Evolutionary conservation across 768 basidiomycete species (phyloP).

Genomic region (Rhodotorula paludigena): DNA sequence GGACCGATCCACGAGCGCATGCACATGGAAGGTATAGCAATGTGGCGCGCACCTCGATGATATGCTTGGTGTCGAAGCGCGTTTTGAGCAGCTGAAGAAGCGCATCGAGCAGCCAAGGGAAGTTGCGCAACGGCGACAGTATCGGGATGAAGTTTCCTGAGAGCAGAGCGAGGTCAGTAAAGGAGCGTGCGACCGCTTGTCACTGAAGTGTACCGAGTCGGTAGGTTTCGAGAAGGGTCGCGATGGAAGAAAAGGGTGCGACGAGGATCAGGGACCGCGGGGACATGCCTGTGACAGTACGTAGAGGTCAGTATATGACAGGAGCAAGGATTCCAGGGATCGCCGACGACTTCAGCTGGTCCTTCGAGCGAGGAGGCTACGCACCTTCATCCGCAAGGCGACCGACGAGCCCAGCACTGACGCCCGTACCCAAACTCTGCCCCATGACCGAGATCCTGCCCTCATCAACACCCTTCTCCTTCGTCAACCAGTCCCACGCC

Average conservation of each 20-base stretch:
- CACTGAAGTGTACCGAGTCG: conserved; percentile 10
- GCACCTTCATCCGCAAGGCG: conserved; percentile 50
- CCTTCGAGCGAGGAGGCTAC: conserved; percentile 1
- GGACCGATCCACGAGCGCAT: too few relatives aligned
- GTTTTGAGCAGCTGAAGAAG: conserved; percentile 19
- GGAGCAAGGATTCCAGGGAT: too few relatives aligned
- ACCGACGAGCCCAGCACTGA: conserved; percentile 53
- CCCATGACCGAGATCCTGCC: conserved; percentile 69
- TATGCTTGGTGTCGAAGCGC: conserved; percentile 23
- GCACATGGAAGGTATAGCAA: neutral
- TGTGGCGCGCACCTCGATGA: conserved; percentile 12
- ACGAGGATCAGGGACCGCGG: conserved; percentile 29
- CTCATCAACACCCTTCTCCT: conserved; percentile 55
- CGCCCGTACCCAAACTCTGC: conserved; percentile 83
- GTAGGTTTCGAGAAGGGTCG: conserved; percentile 27
- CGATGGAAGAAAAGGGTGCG: conserved; percentile 35
- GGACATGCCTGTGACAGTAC: conserved; percentile 4
- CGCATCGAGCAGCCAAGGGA: conserved; percentile 15
- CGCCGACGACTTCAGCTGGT: neutral
- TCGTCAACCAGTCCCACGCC: conserved; percentile 71
- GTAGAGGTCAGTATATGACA: too few relatives aligned
- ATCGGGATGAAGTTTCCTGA: conserved; percentile 27
- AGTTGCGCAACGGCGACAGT: conserved; percentile 11
- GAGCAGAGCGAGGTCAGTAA: neutral
- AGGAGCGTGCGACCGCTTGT: too few relatives aligned